These are phyloP conservation scores for Ceratobasidium sp. DNA, from an alignment of 1,284 basidiomycete species.

Conservation along the genomic window DNA sequence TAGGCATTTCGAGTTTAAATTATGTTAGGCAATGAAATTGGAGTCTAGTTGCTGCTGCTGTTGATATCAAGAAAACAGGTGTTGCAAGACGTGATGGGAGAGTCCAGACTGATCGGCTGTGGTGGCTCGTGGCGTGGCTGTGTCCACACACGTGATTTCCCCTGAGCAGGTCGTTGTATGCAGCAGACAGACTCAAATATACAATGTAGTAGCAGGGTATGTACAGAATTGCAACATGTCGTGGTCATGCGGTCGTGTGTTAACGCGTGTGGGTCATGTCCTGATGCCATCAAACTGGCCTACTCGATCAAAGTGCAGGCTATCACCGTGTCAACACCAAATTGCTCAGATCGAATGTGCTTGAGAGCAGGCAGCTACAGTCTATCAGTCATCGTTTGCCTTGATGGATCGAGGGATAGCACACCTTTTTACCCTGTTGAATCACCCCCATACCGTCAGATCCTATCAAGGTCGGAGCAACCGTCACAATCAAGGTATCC, in stretches of 20 bases:
- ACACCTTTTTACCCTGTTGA: conserved; percentile 37
- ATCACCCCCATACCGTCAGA: conserved; percentile 67
- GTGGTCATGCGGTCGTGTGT: background rate
- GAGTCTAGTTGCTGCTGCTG: background rate
- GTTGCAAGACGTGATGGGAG: background rate
- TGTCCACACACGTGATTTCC: conserved; percentile 3
- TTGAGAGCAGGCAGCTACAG: conserved; percentile 23
- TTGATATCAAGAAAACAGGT: background rate
- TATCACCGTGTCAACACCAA: conserved; percentile 53
- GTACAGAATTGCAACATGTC: background rate
- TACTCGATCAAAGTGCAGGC: conserved; percentile 46
- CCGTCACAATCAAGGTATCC: conserved; percentile 82
- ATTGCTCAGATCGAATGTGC: conserved; percentile 49
- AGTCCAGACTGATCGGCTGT: conserved; percentile 19
- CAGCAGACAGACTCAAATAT: background rate
- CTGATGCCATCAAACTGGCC: background rate
- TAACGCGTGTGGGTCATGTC: background rate
- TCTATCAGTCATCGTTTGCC: background rate
- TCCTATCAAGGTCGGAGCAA: conserved; percentile 85
- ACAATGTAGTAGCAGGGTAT: background rate
- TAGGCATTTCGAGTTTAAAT: conserved; percentile 28
- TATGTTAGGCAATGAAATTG: background rate
- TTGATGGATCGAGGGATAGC: background rate
- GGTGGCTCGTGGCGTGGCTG: conserved; percentile 4
- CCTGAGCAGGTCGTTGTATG: background rate